These are phyloP conservation scores for Colletotrichum sublineola DNA, from an alignment of 2,329 filamentous ascomycete genomes.

Conservation along the genomic window DNA sequence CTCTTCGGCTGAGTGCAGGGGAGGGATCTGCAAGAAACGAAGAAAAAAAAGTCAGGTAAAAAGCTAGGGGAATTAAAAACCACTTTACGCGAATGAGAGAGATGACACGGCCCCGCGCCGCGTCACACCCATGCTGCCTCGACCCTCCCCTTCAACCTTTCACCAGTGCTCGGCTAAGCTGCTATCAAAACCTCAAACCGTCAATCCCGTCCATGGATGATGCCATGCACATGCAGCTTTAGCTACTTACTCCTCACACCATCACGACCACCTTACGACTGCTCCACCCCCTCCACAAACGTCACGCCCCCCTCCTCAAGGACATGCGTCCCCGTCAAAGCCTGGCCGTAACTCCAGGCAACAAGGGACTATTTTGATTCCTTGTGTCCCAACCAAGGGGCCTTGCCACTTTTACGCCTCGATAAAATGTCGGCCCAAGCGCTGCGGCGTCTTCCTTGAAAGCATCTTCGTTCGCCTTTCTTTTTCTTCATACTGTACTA, in stretches of 20 bases:
- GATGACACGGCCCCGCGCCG: conserved; percentile 46
- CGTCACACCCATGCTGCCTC: conserved; percentile 44
- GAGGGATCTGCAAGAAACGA: conserved; percentile 43
- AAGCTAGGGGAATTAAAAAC: conserved; percentile 44
- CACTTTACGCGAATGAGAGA: conserved; percentile 53
- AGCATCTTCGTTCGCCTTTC: conserved; percentile 38
- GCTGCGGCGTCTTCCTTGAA: conserved; percentile 34
- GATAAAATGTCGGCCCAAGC: conserved; percentile 42
- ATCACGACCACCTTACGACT: neutral
- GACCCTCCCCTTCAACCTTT: conserved; percentile 26
- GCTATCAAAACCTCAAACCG: conserved; percentile 20
- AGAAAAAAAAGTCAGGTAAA: conserved; percentile 8
- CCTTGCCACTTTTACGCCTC: conserved; percentile 37
- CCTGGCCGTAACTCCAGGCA: conserved; percentile 42
- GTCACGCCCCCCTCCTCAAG: conserved; percentile 32
- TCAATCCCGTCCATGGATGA: conserved; percentile 27
- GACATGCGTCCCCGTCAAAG: conserved; percentile 38
- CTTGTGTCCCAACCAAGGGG: conserved; percentile 41
- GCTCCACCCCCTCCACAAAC: conserved; percentile 32
- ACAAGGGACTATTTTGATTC: conserved; percentile 43
- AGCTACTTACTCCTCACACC: conserved; percentile 5
- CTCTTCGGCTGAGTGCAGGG: conserved; percentile 45
- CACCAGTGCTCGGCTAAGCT: conserved; percentile 17
- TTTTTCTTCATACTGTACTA: conserved; percentile 39
- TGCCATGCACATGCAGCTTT: conserved; percentile 31